Evolutionary conservation across 345 rosid species (phyloP), one percentile per base, ranked within the genome.

Genomic region (Raphanus raphanistrum): DNA sequence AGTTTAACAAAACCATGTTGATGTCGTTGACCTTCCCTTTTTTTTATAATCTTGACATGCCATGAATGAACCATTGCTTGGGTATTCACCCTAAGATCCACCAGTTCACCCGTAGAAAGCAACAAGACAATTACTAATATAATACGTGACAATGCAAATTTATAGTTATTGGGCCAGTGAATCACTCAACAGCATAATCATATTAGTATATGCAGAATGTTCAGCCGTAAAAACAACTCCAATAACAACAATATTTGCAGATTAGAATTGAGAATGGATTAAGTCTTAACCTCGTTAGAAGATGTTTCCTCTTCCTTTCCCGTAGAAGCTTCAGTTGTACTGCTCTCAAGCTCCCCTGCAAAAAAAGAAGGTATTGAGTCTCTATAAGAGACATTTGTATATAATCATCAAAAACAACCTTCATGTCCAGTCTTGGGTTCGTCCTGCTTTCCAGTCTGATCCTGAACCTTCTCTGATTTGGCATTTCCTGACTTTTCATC

Each of bases 211-310:
- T 26, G 41, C 7, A 11, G 57, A 29, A 11, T 5, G 29, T 16
- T 62, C 43, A 43, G 5, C 41, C 15, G 38, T 29, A 13, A 28
- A 28, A 61, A 61, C 36, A 3, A 29, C 7, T 9, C 29, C 21
- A 72, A 21, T 31, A 62, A 62, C 21, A 12, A 15, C 60, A 63
- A 63, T 64, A 54, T n/a, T 12, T 52, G 60, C 25, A 29, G 11
- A 66, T 73, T 6, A 52, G 8, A 33, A 63, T 21, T 13, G 21
- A 48, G n/a, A 7, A 65, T 27, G 41, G 7, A 64, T 54, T 65
- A 74, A 70, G 75, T 68, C 41, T 43, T 55, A 69, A 79, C 82
- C 79, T 79, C 79, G 50, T 79, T 79, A 0, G 75, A 63, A 74
- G 75, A 63, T 25, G 62, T 27, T 38, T 79, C 68, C 41, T 79